A percentile compares a stretch with the other conserved stretches of the same genome.
phyloP scores from a whole-genome alignment of 2,329 filamentous ascomycete genomes.

The Cyphellophora europaea region DNA sequence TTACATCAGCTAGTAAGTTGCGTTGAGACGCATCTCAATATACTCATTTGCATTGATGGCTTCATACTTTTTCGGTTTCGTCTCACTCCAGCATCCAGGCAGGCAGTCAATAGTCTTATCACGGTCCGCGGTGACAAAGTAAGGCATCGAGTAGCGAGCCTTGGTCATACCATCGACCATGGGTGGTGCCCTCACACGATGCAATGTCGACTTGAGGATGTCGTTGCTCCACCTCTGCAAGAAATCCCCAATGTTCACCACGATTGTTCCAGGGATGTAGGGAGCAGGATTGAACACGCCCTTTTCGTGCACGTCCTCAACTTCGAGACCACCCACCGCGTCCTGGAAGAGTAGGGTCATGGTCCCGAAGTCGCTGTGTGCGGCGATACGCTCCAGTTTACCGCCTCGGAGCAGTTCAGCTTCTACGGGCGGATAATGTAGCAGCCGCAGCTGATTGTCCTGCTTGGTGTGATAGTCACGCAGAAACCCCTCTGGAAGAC shows the following conservation, averaged over 20 bases:
- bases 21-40: conserved; percentile 23
- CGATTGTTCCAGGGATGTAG: conserved; percentile 71
- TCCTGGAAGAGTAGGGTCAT: conserved; percentile 50
- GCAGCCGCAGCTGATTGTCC: conserved; percentile 61
- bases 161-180: conserved; percentile 34
- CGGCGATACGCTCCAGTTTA: conserved; percentile 57
- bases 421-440: conserved; percentile 66
- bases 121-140: conserved; percentile 84
- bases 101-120: conserved; percentile 61
- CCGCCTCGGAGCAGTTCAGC: conserved; percentile 57
- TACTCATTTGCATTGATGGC: conserved; percentile 33
- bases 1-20: conserved; percentile 10
- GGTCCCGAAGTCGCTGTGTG: conserved; percentile 56
- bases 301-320: conserved; percentile 51
- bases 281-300: conserved; percentile 74
- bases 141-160: conserved; percentile 72
- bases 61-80: conserved; percentile 40
- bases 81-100: conserved; percentile 33
- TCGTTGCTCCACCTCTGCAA: conserved; percentile 86
- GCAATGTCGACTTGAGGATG: conserved; percentile 79
- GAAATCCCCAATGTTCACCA: conserved; percentile 83
- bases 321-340: conserved; percentile 47
- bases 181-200: conserved; percentile 73
- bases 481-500: conserved; percentile 59
- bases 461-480: conserved; percentile 49